Evolutionary conservation across 345 rosid genomes (phyloP), one percentile per base, ranked within the genome.

Genomic region (Camelina neglecta): DNA sequence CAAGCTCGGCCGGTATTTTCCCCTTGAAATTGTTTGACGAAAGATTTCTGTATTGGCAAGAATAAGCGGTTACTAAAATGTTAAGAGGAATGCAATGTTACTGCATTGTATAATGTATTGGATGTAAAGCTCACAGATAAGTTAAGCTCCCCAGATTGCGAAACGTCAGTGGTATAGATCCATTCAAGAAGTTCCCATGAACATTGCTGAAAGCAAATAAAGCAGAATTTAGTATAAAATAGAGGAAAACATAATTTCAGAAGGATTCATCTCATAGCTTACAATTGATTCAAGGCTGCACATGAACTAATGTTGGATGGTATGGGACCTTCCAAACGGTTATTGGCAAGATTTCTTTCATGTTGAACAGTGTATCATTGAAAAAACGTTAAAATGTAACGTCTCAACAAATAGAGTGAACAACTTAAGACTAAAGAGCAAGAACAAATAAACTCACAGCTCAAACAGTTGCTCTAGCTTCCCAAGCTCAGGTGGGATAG

Each of bases 401-500:
- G 69, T 38, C 23, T 16, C 0, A 35, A 31, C 38, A 61, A 33
- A 2, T 10, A 39, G 4, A 21, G 47, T 20, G 11, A 24, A 59
- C 18, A 8, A 31, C 21, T 16, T 45, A 29, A 4, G 29, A 35
- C 38, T 35, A 0, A 8, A 39, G 6, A 38, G 6, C 3, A 4
- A 21, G 7, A 45, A 12, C 4, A 59, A 2, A 10, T 33, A 18
- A 33, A 35, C 98, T 77, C 73, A 95, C 99, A 95, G 81, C 77
- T 96, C 99, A 83, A 96, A 96, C 79, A 96, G 80, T 73, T 89
- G 92, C 8, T 85, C 99, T 29, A 96, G 83, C 83, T 86, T 93
- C 45, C 98, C 98, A 60, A 96, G 97, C 83, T 96, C 99, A 12
- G 93, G 84, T 35, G 99, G 99, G 65, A 95, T 93, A 39, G 60